A percentile compares a stretch with the other conserved stretches of the same genome.
Evolutionary conservation across 768 basidiomycete species (phyloP).

Genomic region (Suillus clintonianus): DNA sequence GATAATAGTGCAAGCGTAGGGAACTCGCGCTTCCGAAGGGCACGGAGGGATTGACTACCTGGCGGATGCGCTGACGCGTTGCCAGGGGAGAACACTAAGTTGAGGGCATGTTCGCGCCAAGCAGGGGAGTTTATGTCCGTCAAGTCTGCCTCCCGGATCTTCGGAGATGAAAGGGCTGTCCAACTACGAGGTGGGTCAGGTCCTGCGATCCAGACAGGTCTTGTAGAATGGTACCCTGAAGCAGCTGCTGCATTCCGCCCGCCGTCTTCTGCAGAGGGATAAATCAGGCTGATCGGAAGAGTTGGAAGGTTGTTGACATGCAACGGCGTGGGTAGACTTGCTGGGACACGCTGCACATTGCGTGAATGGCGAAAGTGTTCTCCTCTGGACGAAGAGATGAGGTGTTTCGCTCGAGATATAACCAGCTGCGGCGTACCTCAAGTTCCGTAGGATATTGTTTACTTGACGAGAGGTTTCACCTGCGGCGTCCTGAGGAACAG

Average conservation of each 20-base stretch:
- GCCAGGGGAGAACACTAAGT: slow-evolving; percentile 43
- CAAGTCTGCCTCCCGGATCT: background rate
- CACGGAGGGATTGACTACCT: slow-evolving; percentile 5
- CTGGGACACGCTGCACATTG: slow-evolving; percentile 44
- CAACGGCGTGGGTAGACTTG: slow-evolving; percentile 18
- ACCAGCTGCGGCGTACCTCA: slow-evolving; percentile 21
- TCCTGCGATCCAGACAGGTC: slow-evolving; percentile 38
- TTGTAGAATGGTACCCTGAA: background rate
- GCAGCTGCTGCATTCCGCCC: background rate
- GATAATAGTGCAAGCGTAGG: slow-evolving; percentile 62
- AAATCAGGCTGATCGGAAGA: slow-evolving; percentile 45
- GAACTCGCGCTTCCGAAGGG: slow-evolving; percentile 20
- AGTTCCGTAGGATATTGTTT: slow-evolving; percentile 28
- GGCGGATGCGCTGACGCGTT: background rate
- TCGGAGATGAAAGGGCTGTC: slow-evolving; percentile 35
- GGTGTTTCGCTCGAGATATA: background rate
- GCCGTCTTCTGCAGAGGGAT: slow-evolving; percentile 14
- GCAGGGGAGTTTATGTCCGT: slow-evolving; percentile 27
- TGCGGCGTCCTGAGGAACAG: background rate
- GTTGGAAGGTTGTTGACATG: slow-evolving; percentile 43
- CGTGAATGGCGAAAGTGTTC: slow-evolving; percentile 70
- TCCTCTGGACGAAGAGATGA: slow-evolving; percentile 43
- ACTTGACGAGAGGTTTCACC: slow-evolving; percentile 21
- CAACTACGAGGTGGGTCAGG: slow-evolving; percentile 62
- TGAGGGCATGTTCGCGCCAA: slow-evolving; percentile 62